Evolutionary conservation across 192 early-diverging fungal species (phyloP), one percentile per base, ranked within the genome.

Genomic region (Bifiguratus adelaidae): DNA sequence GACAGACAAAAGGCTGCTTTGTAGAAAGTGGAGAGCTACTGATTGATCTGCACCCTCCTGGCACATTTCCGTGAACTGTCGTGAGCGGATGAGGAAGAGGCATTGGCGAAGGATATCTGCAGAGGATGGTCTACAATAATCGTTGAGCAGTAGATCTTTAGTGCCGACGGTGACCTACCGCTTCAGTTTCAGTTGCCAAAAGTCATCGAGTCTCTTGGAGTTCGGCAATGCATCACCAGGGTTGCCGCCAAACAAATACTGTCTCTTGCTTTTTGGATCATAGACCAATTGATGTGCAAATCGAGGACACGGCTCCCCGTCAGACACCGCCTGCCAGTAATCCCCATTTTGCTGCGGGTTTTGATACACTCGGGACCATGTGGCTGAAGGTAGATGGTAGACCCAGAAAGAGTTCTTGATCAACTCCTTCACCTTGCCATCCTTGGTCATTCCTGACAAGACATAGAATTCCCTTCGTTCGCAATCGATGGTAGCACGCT

Each of bases 221-320:
- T 65, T 58, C 47, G 76, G 68, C 18, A 52, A 63, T 12, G 45
- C 52, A 25, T 87, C 84, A 3, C 87, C 87, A 4, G 91, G 88
- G 47, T 93, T 97, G 22, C 95, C 95, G 7, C 95, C 95, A 76
- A 97, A 97, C 53, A 97, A 53, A 60, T 84, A 89, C 48, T 97
- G 92, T 3, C 63, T 61, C 41, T 78, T 75, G 6, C 72, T 67
- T 15, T 55, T 56, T 4, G 54, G 56, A 53, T 97, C 85, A 63
- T 92, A 97, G 7, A 89, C 89, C 58, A 92, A 65, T 55, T 95
- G 89, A 50, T 93, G 90, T 0, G 91, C 94, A 68, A 85, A 92
- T 22, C 94, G 71, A n/a, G 94, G 86, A 7, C 74, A 62, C 0
- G 94, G 93, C 30, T 83, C 86, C 42, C 21, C 41, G 41, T 23